phyloP scores from a whole-genome alignment of 345 rosid species.

The Odontarrhena argentea region DNA sequence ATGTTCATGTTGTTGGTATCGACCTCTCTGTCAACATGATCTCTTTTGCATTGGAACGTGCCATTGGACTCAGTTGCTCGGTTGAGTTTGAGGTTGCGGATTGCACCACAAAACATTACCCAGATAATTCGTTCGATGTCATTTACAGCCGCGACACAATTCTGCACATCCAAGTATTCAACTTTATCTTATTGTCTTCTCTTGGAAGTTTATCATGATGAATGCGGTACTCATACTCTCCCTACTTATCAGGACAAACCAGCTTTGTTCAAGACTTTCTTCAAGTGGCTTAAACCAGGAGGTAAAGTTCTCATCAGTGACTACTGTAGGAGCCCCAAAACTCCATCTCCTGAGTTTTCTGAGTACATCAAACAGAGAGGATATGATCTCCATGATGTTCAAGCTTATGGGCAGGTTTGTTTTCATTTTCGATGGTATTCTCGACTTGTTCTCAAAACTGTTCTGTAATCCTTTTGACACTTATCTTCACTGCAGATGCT shows the following conservation, averaged over 20 bases:
- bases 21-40: conserved; percentile 96
- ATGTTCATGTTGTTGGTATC: conserved; percentile 85
- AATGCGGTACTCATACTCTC: conserved; percentile 19
- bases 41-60: conserved; percentile 90
- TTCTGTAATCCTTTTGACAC: neutral
- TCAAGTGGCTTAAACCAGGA: conserved; percentile 94
- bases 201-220: conserved; percentile 11
- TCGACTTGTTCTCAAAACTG: neutral
- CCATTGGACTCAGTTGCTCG: conserved; percentile 84
- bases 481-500: conserved; percentile 60
- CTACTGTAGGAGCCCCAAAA: conserved; percentile 76
- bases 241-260: conserved; percentile 71
- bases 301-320: conserved; percentile 93
- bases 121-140: conserved; percentile 78
- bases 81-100: conserved; percentile 98
- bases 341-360: conserved; percentile 68
- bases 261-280: conserved; percentile 80
- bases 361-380: conserved; percentile 90
- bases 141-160: conserved; percentile 98
- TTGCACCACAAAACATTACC: conserved; percentile 84
- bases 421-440: neutral
- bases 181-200: conserved; percentile 3
- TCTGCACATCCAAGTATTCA: conserved; percentile 81
- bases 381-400: conserved; percentile 88
- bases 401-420: conserved; percentile 81